Base-by-base conservation (phyloP, 495 filamentous ascomycete species). In the Trichoderma erinaceum region DNA sequence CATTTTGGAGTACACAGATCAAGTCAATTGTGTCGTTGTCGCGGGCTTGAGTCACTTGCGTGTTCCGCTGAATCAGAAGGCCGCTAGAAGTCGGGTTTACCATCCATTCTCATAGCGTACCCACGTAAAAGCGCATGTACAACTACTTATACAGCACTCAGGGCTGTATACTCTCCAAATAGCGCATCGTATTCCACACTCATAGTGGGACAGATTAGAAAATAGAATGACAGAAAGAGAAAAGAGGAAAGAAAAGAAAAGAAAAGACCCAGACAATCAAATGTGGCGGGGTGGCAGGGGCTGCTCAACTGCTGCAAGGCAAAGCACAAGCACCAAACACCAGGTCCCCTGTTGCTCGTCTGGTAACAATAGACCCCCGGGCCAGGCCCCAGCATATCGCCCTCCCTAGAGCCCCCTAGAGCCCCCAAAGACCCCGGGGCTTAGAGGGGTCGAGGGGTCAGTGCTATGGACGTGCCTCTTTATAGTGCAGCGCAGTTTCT, bases 401-500 rank as follows among this genome's bases (percentile, higher is more conserved):
- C 6, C 7, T 48, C 5, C 44, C 44, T n/a, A 48, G 7, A 6
- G n/a, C 5, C 35, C 35, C 35, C 35, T 38, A 10, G 35, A 38
- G 35, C 35, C 35, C 35, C 35, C 35, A 38, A 38, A 7, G 8
- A 5, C 35, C 35, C 35, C 5, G 8, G 35, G 35, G 35, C 35
- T 38, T 38, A 38, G 35, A 38, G 35, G 35, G 35, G 35, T 48
- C n/a, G 44, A 48, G 44, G 44, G 44, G 44, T n/a, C 13, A 48
- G 44, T 15, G 44, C 44, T 48, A 21, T 5, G 29, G 29, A 29
- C 29, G 29, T n/a, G 29, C 1, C 29, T 1, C 1, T 61, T 18
- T 61, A 61, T 25, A 61, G 56, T 61, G 56, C 56, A 61, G 56
- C 35, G 56, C 56, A 25, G 25, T 38, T 38, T 38, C 56, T 61